Evolutionary conservation across 176 grass and related monocot genomes (phyloP), one percentile per base, ranked within the genome.

Genomic region (Poa pratensis): DNA sequence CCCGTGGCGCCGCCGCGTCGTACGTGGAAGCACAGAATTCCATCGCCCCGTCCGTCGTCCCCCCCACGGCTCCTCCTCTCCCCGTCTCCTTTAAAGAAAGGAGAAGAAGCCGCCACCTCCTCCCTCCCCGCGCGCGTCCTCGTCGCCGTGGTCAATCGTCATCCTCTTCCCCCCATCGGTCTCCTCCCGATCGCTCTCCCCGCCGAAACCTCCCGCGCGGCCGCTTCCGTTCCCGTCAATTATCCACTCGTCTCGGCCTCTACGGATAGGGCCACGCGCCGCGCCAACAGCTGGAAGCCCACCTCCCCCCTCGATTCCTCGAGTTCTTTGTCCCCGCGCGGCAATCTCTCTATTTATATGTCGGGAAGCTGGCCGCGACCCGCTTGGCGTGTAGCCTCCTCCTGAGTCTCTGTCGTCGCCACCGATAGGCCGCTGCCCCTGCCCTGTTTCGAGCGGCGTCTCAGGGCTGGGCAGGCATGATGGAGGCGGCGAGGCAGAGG

Each of bases 401-500:
- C 17, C 35, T 18, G 34, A 82, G 19, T 12, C 52, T 10, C 35
- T 30, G 75, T 64, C 16, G 76, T 18, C 72, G 46, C 8, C 43
- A 28, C 13, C 20, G 24, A 2, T 11, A 0, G 58, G 5, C 58
- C 12, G 80, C n/a, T n/a, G n/a, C n/a, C n/a, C n/a, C n/a, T n/a
- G n/a, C 34, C 34, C 54, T 45, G 43, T 45, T 6, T 50, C 45
- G 28, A 2, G n/a, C 11, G 19, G 19, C 54, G 19, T 9, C 6
- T 48, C 45, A 3, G 43, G 19, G 42, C 9, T 1, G 42, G 62
- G 22, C 75, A 67, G 20, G 27, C 69, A 87, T 91, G 89, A 87
- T 91, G 89, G 85, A 62, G 18, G 39, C 81, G 60, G 71, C 81
- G 60, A 84, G 52, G 81, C 69, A 87, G 76, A 80, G 88, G 55